Evolutionary conservation across 2,329 filamentous ascomycete species (phyloP).

Genomic region (Colletotrichum agaves): DNA sequence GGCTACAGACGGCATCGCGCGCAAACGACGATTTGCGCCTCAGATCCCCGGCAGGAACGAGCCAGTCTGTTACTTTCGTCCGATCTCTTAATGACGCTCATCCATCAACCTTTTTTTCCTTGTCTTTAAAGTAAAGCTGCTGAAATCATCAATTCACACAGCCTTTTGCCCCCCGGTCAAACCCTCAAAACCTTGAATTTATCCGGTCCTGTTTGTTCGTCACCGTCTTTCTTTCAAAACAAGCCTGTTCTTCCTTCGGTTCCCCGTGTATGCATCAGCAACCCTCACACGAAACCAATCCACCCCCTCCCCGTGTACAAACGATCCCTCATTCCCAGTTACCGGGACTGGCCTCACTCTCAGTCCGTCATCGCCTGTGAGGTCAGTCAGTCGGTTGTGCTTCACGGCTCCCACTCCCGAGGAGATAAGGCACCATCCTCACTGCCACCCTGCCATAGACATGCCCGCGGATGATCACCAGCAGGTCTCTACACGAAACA

Average conservation of each 20-base stretch:
- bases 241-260: constrained; percentile 6
- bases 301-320: not conserved
- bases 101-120: constrained; percentile 1
- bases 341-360: not conserved
- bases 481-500: not conserved
- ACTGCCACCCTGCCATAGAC: not conserved
- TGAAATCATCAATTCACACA: too few species aligned
- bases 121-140: not conserved
- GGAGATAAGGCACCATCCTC: not conserved
- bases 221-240: not conserved
- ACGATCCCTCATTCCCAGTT: not conserved
- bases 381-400: not conserved
- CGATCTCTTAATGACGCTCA: constrained; percentile 35
- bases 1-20: not conserved
- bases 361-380: not conserved
- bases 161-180: not conserved
- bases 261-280: not conserved
- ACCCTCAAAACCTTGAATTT: constrained; percentile 20
- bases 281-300: not conserved
- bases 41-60: constrained; percentile 18
- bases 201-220: not conserved
- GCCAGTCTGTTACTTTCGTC: constrained; percentile 31
- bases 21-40: constrained; percentile 20
- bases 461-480: not conserved
- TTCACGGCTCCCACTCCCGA: constrained; percentile 1